These are phyloP conservation scores for Cladosporium sp. DNA, from an alignment of 2,329 filamentous ascomycete genomes.

Conservation along the genomic window DNA sequence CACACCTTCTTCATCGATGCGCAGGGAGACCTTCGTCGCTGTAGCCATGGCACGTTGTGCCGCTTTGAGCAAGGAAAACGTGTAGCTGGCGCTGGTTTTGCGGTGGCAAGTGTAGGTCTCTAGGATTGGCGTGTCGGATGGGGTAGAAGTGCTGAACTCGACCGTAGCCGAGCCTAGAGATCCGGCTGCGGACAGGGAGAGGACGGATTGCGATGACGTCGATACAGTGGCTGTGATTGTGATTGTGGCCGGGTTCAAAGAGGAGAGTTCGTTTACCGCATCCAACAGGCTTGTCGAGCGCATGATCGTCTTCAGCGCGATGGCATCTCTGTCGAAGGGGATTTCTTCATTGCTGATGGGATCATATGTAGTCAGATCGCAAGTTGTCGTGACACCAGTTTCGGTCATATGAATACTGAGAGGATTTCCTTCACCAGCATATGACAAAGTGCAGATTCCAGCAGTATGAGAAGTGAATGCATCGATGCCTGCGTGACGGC, in stretches of 20 bases:
- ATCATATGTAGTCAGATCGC: slow-evolving; percentile 80
- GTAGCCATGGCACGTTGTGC: slow-evolving; percentile 90
- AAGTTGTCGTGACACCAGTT: slow-evolving; percentile 81
- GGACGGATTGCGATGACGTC: slow-evolving; percentile 45
- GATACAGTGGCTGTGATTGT: slow-evolving; percentile 52
- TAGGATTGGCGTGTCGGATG: slow-evolving; percentile 51
- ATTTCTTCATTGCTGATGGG: slow-evolving; percentile 65
- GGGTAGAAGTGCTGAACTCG: slow-evolving; percentile 51
- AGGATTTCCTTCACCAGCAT: slow-evolving; percentile 70
- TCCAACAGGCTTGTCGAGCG: slow-evolving; percentile 71
- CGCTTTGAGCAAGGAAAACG: slow-evolving; percentile 81
- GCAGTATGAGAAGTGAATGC: slow-evolving; percentile 84
- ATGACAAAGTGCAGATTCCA: slow-evolving; percentile 82
- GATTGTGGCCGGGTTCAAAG: slow-evolving; percentile 60
- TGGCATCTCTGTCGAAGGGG: slow-evolving; percentile 76
- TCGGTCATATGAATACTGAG: slow-evolving; percentile 86
- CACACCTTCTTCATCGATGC: slow-evolving; percentile 85
- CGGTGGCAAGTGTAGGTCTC: slow-evolving; percentile 69
- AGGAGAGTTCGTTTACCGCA: slow-evolving; percentile 66
- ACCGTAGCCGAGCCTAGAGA: slow-evolving; percentile 61
- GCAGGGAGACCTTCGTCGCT: slow-evolving; percentile 86
- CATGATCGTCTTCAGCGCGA: slow-evolving; percentile 95
- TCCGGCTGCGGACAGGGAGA: slow-evolving; percentile 69
- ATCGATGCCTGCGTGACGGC: slow-evolving; percentile 53
- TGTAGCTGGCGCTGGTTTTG: slow-evolving; percentile 71